A percentile compares a stretch with the other conserved stretches of the same genome.
These are phyloP conservation scores for Mallotus japonicus DNA, from an alignment of 441 rosid species.

Conservation along the genomic window DNA sequence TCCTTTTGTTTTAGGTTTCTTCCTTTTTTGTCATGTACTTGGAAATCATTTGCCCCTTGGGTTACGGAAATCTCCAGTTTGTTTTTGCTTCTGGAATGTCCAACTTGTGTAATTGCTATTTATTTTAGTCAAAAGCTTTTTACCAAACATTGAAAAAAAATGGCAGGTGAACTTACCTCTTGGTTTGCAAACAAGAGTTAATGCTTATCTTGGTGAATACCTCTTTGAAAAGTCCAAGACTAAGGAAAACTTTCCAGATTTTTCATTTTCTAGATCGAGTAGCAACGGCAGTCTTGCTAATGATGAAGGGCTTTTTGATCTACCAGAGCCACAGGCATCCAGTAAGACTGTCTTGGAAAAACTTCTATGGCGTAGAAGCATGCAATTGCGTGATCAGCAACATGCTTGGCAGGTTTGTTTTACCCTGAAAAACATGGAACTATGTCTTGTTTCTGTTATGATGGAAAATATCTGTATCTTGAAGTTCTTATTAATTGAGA, in stretches of 20 bases:
- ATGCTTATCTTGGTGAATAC: conserved; percentile 59
- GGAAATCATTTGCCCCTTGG: neutral
- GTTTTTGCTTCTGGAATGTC: conserved; percentile 9
- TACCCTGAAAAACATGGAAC: conserved; percentile 15
- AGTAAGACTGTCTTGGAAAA: conserved; percentile 51
- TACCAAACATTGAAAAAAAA: conserved; percentile 14
- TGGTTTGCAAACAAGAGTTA: conserved; percentile 58
- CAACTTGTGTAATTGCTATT: conserved; percentile 5
- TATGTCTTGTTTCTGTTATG: conserved; percentile 12
- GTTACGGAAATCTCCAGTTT: neutral
- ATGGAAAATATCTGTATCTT: neutral
- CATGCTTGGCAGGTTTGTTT: conserved; percentile 73
- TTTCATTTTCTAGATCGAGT: conserved; percentile 58
- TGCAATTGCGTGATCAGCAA: conserved; percentile 66
- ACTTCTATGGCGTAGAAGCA: conserved; percentile 51
- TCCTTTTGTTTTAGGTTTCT: neutral
- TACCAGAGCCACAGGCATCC: conserved; percentile 52
- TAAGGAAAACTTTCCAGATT: conserved; percentile 37
- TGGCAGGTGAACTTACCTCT: conserved; percentile 60
- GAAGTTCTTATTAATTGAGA: neutral
- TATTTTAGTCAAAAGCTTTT: neutral
- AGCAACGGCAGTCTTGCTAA: conserved; percentile 53
- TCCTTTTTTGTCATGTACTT: neutral
- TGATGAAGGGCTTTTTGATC: conserved; percentile 74
- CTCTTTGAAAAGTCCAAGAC: conserved; percentile 49